Evolutionary conservation across 108 stramenopile genomes (phyloP), one percentile per base, ranked within the genome.

Genomic region (Schizochytrium sp.): DNA sequence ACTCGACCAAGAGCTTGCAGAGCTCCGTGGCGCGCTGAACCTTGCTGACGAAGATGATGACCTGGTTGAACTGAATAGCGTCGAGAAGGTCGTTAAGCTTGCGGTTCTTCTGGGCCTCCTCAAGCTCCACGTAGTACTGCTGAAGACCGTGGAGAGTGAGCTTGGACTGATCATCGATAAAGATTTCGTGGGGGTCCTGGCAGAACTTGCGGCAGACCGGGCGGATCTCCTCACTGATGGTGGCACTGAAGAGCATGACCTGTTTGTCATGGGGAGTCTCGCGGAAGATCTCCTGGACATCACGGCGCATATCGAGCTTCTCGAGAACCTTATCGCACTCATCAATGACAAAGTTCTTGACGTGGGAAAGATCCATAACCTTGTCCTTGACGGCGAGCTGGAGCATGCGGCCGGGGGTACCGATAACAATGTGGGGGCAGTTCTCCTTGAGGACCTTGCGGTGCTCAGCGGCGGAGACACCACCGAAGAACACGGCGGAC

Each of bases 331-430:
- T 96, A 95, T 99, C 99, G 91, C 98, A 99, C 92, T 99, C 99
- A 91, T 99, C 99, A 87, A 99, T 89, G n/a, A 99, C 98, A 93
- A 99, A 99, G 95, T 97, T 97, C 95, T 99, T 98, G 91, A 99
- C 94, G 87, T 96, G 94, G 92, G 95, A 96, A 50, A 99, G 91
- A 89, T 98, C 96, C 87, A 99, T 94, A 72, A 92, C 93, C 94
- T 97, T 98, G 73, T 97, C 96, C 88, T 95, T 93, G 42, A 96
- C 97, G 53, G 28, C 38, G 72, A 99, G 93, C 88, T 94, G 96
- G 87, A 98, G 92, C 88, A 97, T 94, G 69, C 99, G 97, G 17
- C 99, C 99, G 15, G 99, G 99, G 69, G 98, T 99, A 64, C 99
- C 99, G 57, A 99, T 98, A 41, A 99, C 97, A 88, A 99, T 96